Base-by-base conservation (phyloP, 495 filamentous ascomycete genomes). In the Tuber umbilicatum region DNA sequence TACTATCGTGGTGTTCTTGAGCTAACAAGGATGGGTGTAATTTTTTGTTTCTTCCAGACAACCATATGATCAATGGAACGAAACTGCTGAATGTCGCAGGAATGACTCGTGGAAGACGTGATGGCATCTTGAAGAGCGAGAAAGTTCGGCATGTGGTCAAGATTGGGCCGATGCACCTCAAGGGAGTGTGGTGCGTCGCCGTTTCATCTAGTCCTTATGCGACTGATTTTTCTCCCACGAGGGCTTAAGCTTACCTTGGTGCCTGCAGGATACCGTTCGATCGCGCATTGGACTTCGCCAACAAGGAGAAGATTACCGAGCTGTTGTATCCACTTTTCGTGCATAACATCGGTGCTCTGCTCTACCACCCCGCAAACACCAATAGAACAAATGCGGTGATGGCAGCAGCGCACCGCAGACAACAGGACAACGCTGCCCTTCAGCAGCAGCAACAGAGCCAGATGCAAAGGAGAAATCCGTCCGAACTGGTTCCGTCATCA, bases 271-370 rank as follows among this genome's bases (percentile, higher is more conserved):
- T 99, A 82, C 95, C 95, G 14, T 99, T 96, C 79, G 96, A 98
- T 74, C 89, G 96, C 72, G 95, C 95, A 2, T 85, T 99, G 64
- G 95, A 99, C 78, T 99, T 99, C 82, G 96, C 95, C 55, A 99
- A 99, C 85, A 97, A 97, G 87, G 95, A 99, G 84, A 97, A 98
- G 85, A 99, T 99, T 78, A 98, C 96, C 0, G 94, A 99, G 83
- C 84, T 92, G 19, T 83, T 99, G 73, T 99, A 99, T 85, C 95
- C 95, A 39, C 86, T 99, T 31, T 99, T 99, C 82, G 95, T 99
- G 41, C 94, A 97, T 83, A 97, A 98, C 84, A 98, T 99, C 80
- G 93, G 95, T 67, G 91, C 92, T 55, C 87, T 98, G 72, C 87
- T 99, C 75, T 98, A 97, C 83, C 95, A 97, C 81, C 94, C 94